Evolutionary conservation across 2,329 filamentous ascomycete genomes (phyloP).

Genomic region (Xylariaceae sp.): DNA sequence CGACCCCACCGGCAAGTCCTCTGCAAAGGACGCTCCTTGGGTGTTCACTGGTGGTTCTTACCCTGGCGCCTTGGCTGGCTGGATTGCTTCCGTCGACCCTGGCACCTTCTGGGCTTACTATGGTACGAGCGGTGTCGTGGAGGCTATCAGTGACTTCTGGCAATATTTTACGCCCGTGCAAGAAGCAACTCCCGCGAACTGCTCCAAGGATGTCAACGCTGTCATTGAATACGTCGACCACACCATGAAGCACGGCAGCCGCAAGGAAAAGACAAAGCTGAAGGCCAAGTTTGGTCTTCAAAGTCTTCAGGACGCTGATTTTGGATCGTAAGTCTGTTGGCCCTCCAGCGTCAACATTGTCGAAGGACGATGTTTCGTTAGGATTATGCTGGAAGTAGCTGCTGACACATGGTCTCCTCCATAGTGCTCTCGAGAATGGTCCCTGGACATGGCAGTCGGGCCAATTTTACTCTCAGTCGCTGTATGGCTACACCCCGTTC

Average conservation of each 20-base stretch:
- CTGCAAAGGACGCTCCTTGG: conserved; percentile 50
- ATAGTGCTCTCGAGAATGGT: conserved; percentile 46
- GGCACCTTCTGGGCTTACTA: conserved; percentile 59
- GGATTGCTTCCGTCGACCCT: conserved; percentile 46
- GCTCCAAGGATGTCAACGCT: conserved; percentile 46
- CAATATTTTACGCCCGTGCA: conserved; percentile 52
- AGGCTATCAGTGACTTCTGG: conserved; percentile 51
- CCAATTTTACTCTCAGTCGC: conserved; percentile 43
- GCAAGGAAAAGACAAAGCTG: conserved; percentile 38
- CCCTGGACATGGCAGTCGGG: conserved; percentile 57
- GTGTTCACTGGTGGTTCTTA: conserved; percentile 53
- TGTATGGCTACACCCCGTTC: conserved; percentile 41
- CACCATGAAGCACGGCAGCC: conserved; percentile 37
- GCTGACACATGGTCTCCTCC: neutral
- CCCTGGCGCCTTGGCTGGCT: conserved; percentile 50
- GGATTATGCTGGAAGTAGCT: neutral
- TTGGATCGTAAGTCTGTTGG: conserved; percentile 31
- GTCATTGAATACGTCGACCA: conserved; percentile 52
- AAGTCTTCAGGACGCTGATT: conserved; percentile 43
- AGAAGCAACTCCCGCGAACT: conserved; percentile 53
- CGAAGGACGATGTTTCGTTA: neutral
- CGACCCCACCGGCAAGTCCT: conserved; percentile 40
- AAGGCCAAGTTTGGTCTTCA: conserved; percentile 49
- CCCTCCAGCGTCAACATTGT: too few species aligned
- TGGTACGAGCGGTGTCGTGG: conserved; percentile 51